phyloP scores from a whole-genome alignment of 805 yeast genomes.

The Komagataella pseudopastoris region DNA sequence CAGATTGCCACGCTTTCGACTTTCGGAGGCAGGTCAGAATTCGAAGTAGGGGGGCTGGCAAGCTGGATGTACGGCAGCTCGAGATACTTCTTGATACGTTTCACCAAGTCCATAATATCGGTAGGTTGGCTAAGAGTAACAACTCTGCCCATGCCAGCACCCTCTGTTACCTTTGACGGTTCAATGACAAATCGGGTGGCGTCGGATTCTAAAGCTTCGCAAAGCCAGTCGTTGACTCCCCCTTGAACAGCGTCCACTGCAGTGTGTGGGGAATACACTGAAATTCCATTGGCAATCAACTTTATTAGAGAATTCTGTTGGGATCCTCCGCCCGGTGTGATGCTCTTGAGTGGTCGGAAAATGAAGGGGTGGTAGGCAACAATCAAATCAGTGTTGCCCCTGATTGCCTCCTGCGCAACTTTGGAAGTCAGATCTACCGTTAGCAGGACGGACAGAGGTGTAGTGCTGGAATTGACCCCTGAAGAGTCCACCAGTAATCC shows the following conservation, averaged over 20 bases:
- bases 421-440: constrained; percentile 76
- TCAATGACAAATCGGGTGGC: constrained; percentile 21
- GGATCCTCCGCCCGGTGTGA: constrained; percentile 47
- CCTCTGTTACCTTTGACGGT: constrained; percentile 25
- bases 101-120: constrained; percentile 29
- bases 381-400: constrained; percentile 36
- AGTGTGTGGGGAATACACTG: constrained; percentile 93
- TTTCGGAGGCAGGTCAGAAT: constrained; percentile 13
- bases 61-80: constrained; percentile 48
- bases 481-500: constrained; percentile 75
- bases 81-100: constrained; percentile 38
- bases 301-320: constrained; percentile 70
- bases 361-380: constrained; percentile 93
- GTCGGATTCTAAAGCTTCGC: constrained; percentile 31
- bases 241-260: constrained; percentile 84
- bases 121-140: constrained; percentile 33
- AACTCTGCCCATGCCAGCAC: constrained; percentile 75
- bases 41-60: constrained; percentile 10
- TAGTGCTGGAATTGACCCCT: constrained; percentile 4
- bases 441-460: constrained; percentile 31
- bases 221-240: constrained; percentile 95
- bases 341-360: constrained; percentile 71
- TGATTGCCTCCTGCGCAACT: constrained; percentile 80
- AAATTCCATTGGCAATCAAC: constrained; percentile 62
- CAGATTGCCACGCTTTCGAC: constrained; percentile 66